Conservation (phyloP, 257 asterid species). For the Voacanga thouarsii region DNA sequence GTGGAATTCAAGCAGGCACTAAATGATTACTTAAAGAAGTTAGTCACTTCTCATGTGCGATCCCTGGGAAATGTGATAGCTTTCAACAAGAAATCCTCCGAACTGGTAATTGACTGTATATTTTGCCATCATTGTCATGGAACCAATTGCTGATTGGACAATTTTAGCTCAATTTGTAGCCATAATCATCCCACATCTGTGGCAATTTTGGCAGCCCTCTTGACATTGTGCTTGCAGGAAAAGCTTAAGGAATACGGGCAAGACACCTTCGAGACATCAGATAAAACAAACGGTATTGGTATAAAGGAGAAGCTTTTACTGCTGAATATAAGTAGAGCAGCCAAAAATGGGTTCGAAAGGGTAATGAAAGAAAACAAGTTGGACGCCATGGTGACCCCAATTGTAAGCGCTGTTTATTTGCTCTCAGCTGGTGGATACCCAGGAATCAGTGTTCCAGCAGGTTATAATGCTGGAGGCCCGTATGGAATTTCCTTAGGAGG, state of each 20-base stretch:
- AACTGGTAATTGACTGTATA: conserved; percentile 21
- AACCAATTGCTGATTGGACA: no score
- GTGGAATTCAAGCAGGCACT: conserved; percentile 43
- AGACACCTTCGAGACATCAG: conserved; percentile 34
- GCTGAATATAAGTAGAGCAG: conserved; percentile 10
- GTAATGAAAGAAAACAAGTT: conserved; percentile 31
- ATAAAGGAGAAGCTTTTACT: conserved; percentile 27
- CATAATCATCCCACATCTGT: no score
- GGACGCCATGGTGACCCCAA: conserved; percentile 37
- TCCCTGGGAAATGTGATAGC: conserved; percentile 37
- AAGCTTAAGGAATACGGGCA: conserved; percentile 36
- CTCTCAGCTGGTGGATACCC: conserved; percentile 52
- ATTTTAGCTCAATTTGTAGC: no score
- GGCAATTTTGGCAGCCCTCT: neutral
- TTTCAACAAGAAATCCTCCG: conserved; percentile 33
- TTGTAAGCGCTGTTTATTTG: conserved; percentile 7
- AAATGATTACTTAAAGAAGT: conserved; percentile 34
- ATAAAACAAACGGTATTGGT: conserved; percentile 40
- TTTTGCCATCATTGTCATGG: neutral
- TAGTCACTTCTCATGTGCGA: conserved; percentile 37
- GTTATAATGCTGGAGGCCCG: conserved; percentile 36
- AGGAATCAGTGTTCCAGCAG: conserved; percentile 50
- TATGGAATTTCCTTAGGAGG: conserved; percentile 53
- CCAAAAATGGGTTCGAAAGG: conserved; percentile 30
- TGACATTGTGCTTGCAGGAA: conserved; percentile 28